Evolutionary conservation across 345 rosid genomes (phyloP), one percentile per base, ranked within the genome.

Genomic region (Angophora floribunda): DNA sequence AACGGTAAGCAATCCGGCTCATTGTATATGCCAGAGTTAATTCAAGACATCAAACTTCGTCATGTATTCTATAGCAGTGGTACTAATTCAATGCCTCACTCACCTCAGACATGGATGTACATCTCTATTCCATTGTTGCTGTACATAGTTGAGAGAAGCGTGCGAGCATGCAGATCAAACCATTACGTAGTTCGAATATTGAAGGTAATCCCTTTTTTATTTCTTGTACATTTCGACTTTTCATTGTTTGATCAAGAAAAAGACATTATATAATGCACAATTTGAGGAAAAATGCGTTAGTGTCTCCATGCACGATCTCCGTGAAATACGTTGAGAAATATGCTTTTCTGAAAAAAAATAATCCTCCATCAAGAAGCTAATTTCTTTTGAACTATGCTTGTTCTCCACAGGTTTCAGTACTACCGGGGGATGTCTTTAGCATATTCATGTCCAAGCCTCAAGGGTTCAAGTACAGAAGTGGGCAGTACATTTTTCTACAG

Each of bases 81-180:
- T 30, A 85, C 45, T 85, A 51, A 85, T 85, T 85, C 61, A n/a
- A 5, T 47, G 28, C 47, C 82, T 79, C 90, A 86, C 84, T 85
- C 75, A 86, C 90, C 85, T 90, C 95, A 98, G 99, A 98, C 99
- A 82, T 97, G 99, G 99, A 94, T 98, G 97, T 98, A 97, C 89
- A 89, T 98, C 86, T 90, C 95, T 21, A 94, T 90, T 91, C 99
- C 99, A 41, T 57, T 98, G 88, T 86, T 97, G 91, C 97, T 98
- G 55, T 98, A 98, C 87, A 89, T 91, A 22, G 97, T 93, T 80
- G 99, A 97, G 89, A 93, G 99, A 70, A 94, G 92, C 75, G 88
- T 96, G 67, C 94, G 99, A 91, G 93, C 98, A 44, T 93, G 95
- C 57, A 94, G 99, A 93, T 96, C 98, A 84, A 93, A 93, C 36